These are phyloP conservation scores for Lepidium sativum DNA, from an alignment of 345 rosid genomes.

Conservation along the genomic window DNA sequence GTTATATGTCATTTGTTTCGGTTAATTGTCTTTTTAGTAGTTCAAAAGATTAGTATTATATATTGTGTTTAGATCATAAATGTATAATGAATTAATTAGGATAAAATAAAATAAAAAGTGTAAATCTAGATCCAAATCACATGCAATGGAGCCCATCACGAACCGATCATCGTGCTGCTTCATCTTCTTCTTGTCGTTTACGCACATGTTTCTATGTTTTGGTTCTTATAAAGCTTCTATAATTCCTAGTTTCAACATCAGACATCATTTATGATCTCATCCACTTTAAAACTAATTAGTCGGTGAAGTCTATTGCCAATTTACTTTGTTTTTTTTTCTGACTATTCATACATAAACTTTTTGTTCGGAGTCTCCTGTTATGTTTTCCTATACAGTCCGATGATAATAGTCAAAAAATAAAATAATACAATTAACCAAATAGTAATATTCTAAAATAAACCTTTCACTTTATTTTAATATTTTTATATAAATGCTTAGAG, in stretches of 20 bases:
- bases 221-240: background rate
- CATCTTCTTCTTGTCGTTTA: constrained; percentile 8
- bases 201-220: constrained; percentile 20
- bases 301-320: background rate
- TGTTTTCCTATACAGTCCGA: background rate
- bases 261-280: constrained; percentile 5
- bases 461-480: too few relatives aligned
- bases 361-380: background rate
- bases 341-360: background rate
- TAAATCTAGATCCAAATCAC: constrained; percentile 21
- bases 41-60: background rate
- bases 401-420: too few relatives aligned
- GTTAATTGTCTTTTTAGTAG: background rate
- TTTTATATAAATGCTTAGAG: too few relatives aligned
- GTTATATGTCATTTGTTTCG: too few relatives aligned
- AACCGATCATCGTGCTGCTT: background rate
- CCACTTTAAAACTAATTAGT: background rate
- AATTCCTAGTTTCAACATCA: constrained; percentile 4
- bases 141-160: constrained; percentile 19
- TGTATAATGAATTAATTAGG: background rate
- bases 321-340: background rate
- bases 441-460: too few relatives aligned
- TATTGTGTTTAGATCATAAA: background rate
- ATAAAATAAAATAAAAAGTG: background rate
- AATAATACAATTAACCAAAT: too few relatives aligned